Percentiles rank a stretch among this genome's conserved stretches.
phyloP scores from a whole-genome alignment of 805 yeast species.

The Starmerella khaoyaiensis region DNA sequence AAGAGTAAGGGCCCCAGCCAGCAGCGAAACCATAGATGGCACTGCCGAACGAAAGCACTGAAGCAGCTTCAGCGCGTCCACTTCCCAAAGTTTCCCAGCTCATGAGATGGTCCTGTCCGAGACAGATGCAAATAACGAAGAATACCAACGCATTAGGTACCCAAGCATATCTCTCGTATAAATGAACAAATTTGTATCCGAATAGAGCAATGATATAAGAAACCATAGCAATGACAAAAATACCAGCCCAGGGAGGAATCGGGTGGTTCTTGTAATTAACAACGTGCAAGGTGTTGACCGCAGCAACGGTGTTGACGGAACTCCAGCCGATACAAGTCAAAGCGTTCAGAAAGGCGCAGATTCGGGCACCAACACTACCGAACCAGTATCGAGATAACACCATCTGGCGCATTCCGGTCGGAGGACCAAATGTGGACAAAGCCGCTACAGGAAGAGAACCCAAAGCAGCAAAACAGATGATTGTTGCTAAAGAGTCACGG shows the following conservation, averaged over 20 bases:
- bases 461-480: conserved; percentile 57
- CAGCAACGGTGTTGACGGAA: conserved; percentile 79
- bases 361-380: conserved; percentile 63
- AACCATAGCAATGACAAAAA: conserved; percentile 50
- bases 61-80: conserved; percentile 62
- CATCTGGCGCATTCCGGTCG: conserved; percentile 80
- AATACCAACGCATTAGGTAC: conserved; percentile 64
- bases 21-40: conserved; percentile 77
- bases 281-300: conserved; percentile 70
- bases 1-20: conserved; percentile 89
- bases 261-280: conserved; percentile 45
- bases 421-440: conserved; percentile 71
- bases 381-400: conserved; percentile 61
- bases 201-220: conserved; percentile 67
- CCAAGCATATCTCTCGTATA: conserved; percentile 80
- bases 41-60: conserved; percentile 70
- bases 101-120: conserved; percentile 53
- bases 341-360: conserved; percentile 63
- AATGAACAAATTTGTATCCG: conserved; percentile 70
- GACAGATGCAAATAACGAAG: conserved; percentile 64
- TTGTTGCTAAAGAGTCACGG: conserved; percentile 54
- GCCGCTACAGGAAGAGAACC: conserved; percentile 74
- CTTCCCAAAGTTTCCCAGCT: conserved; percentile 36
- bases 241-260: conserved; percentile 84
- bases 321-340: conserved; percentile 93